Percentiles rank a stretch among this genome's conserved stretches.
Evolutionary conservation across 345 rosid genomes (phyloP).

Genomic region (Euclidium syriacum): DNA sequence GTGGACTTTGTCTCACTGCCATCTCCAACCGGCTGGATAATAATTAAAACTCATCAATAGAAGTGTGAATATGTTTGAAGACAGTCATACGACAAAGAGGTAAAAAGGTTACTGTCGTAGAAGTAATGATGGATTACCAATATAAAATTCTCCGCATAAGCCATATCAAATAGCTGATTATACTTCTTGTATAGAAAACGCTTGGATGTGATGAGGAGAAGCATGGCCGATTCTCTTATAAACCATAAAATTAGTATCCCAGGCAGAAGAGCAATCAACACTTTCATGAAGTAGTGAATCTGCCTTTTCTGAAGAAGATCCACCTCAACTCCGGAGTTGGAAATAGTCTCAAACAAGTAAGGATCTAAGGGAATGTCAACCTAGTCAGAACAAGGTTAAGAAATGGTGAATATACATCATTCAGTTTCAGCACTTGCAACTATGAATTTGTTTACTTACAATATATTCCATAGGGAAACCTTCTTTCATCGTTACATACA

Average conservation of each 20-base stretch:
- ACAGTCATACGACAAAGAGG: background rate
- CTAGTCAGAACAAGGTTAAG: conserved; percentile 36
- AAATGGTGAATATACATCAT: conserved; percentile 15
- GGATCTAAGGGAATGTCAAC: conserved; percentile 96
- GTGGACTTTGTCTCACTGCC: conserved; percentile 80
- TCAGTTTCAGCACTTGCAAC: conserved; percentile 6
- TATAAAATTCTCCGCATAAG: conserved; percentile 86
- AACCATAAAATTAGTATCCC: conserved; percentile 79
- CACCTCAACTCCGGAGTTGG: conserved; percentile 87
- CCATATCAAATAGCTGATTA: conserved; percentile 86
- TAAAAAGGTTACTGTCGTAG: background rate
- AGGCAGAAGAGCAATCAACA: conserved; percentile 68
- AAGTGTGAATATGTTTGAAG: conserved; percentile 15
- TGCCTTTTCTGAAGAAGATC: conserved; percentile 93
- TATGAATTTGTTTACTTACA: conserved; percentile 49
- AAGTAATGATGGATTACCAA: conserved; percentile 48
- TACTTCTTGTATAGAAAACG: conserved; percentile 87
- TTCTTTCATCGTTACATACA: conserved; percentile 91
- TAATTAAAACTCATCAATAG: conserved; percentile 13
- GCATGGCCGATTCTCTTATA: conserved; percentile 75
- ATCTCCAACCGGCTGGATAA: conserved; percentile 85
- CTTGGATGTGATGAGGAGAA: conserved; percentile 65
- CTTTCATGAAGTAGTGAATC: conserved; percentile 88
- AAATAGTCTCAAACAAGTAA: conserved; percentile 72
- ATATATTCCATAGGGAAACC: conserved; percentile 91